Percentiles rank a stretch among this genome's conserved stretches.
phyloP scores from a whole-genome alignment of 169 alveolate species.

The Babesia ovata region DNA sequence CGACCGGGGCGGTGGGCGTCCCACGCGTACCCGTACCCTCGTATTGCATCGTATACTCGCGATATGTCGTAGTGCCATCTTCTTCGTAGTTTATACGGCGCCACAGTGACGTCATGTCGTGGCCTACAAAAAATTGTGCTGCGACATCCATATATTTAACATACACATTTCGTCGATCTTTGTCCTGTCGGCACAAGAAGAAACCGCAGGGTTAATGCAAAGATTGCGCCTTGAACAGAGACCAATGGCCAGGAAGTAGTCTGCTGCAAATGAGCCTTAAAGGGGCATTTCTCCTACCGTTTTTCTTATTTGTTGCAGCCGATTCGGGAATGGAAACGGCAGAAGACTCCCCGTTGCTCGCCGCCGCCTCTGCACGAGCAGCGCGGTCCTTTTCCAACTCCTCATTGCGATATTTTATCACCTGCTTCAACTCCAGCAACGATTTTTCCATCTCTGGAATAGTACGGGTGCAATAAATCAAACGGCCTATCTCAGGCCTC shows the following conservation, averaged over 20 bases:
- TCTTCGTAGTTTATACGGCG: slow-evolving; percentile 68
- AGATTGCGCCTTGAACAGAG: slow-evolving; percentile 89
- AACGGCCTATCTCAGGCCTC: slow-evolving; percentile 84
- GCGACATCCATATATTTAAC: not conserved
- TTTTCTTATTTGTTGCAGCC: slow-evolving; percentile 6
- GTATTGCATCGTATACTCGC: slow-evolving; percentile 60
- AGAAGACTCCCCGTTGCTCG: slow-evolving; percentile 5
- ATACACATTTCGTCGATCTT: slow-evolving; percentile 88
- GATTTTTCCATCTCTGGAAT: slow-evolving; percentile 99
- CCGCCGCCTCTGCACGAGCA: slow-evolving; percentile 14
- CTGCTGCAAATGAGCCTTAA: slow-evolving; percentile 8
- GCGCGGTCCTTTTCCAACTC: slow-evolving; percentile 70
- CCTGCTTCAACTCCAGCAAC: slow-evolving; percentile 90
- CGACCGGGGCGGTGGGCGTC: slow-evolving; percentile 62
- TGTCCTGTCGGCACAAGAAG: slow-evolving; percentile 85
- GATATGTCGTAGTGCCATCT: slow-evolving; percentile 15
- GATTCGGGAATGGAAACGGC: slow-evolving; percentile 4
- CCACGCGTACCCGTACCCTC: slow-evolving; percentile 54
- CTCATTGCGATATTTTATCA: slow-evolving; percentile 80
- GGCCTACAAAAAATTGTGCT: slow-evolving; percentile 39
- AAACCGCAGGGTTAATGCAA: slow-evolving; percentile 91
- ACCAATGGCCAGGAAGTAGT: slow-evolving; percentile 84
- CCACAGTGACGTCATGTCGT: slow-evolving; percentile 73
- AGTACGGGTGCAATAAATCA: slow-evolving; percentile 92
- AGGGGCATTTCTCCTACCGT: not conserved